Percentiles rank a stretch among this genome's conserved stretches.
Conservation (phyloP, 1,284 basidiomycete species). For the Ustilago vetiveriae region DNA sequence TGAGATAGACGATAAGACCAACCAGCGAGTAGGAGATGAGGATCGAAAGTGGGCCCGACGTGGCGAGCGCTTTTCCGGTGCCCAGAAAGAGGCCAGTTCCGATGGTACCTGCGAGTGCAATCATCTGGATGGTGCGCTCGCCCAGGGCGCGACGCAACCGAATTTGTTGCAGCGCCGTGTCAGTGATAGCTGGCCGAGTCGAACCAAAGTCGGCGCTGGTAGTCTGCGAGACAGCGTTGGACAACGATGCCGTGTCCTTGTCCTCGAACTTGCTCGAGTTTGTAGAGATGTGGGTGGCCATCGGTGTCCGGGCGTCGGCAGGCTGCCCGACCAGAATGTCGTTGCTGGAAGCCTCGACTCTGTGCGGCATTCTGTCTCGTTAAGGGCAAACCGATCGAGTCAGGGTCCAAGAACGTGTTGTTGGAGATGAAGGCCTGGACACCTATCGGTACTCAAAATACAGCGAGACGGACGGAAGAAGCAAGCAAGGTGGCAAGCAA, state of each 20-base stretch:
- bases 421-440: background rate
- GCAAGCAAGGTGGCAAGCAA: constrained; percentile 1
- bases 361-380: constrained; percentile 18
- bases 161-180: constrained; percentile 28
- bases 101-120: constrained; percentile 72
- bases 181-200: constrained; percentile 11
- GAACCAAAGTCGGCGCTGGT: constrained; percentile 8
- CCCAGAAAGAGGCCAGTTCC: constrained; percentile 71
- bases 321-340: constrained; percentile 23
- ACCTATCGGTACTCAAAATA: too few relatives aligned
- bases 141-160: constrained; percentile 52
- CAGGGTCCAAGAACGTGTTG: background rate
- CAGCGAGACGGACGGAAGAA: background rate
- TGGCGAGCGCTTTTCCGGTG: constrained; percentile 68
- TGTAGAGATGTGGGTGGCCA: constrained; percentile 5
- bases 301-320: constrained; percentile 6
- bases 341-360: constrained; percentile 4
- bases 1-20: constrained; percentile 65
- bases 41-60: constrained; percentile 70
- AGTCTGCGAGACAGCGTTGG: constrained; percentile 15
- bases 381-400: background rate
- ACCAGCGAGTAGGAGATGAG: constrained; percentile 64
- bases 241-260: constrained; percentile 2
- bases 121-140: constrained; percentile 67
- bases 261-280: constrained; percentile 1